phyloP scores from a whole-genome alignment of 1,139 yeast genomes.

The Schwanniomyces etchellsii region DNA sequence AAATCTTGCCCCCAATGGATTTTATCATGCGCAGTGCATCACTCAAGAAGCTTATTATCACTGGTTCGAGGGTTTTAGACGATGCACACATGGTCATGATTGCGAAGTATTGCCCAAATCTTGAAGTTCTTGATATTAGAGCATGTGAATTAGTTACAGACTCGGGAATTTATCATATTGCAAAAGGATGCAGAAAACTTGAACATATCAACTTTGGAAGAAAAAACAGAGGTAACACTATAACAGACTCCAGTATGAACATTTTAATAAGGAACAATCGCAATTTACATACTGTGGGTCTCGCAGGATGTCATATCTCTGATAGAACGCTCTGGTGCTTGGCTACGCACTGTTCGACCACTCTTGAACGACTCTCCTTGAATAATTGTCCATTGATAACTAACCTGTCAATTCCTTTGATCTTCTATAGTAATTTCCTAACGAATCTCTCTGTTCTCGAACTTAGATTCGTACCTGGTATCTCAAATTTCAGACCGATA shows the following conservation, averaged over 20 bases:
- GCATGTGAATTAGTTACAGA: constrained; percentile 83
- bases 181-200: constrained; percentile 52
- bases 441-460: constrained; percentile 70
- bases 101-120: constrained; percentile 50
- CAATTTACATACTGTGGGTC: constrained; percentile 64
- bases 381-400: constrained; percentile 70
- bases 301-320: constrained; percentile 81
- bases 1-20: constrained; percentile 50
- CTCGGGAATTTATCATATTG: constrained; percentile 63
- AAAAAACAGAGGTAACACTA: constrained; percentile 58
- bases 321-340: constrained; percentile 80
- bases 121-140: constrained; percentile 67
- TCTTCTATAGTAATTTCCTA: constrained; percentile 50
- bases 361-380: constrained; percentile 64
- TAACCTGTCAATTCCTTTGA: constrained; percentile 60
- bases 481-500: constrained; percentile 59
- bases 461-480: constrained; percentile 53
- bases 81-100: constrained; percentile 54
- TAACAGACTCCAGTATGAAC: constrained; percentile 67
- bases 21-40: constrained; percentile 30
- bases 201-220: constrained; percentile 71
- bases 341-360: constrained; percentile 52
- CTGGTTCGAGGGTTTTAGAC: constrained; percentile 66
- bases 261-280: constrained; percentile 51
- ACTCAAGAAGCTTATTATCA: constrained; percentile 59